Evolutionary conservation across 2,329 filamentous ascomycete species (phyloP).

Genomic region (Alternaria hordeiaustralica): DNA sequence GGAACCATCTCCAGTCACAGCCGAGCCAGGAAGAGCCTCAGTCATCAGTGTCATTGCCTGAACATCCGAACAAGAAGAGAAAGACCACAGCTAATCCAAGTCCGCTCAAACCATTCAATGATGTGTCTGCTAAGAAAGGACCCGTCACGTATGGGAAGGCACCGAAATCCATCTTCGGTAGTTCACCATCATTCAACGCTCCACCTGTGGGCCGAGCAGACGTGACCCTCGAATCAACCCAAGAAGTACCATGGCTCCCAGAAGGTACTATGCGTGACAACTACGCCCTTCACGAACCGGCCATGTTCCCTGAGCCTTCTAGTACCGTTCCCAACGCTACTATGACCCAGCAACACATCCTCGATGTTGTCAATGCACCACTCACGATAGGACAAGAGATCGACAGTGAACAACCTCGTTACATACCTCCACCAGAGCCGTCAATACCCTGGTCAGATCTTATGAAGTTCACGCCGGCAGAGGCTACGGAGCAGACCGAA

Average conservation of each 20-base stretch:
- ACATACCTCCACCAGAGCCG: conserved; percentile 32
- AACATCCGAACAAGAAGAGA: conserved; percentile 32
- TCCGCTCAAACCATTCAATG: neutral
- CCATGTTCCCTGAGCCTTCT: conserved; percentile 51
- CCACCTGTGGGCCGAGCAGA: neutral
- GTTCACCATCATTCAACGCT: conserved; percentile 2
- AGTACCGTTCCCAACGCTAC: conserved; percentile 53
- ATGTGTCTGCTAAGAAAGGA: neutral
- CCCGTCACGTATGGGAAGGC: conserved; percentile 18
- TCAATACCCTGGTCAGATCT: conserved; percentile 49
- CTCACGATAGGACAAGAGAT: conserved; percentile 30
- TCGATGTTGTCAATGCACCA: conserved; percentile 44
- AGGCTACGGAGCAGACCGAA: conserved; percentile 15
- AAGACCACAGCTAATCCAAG: conserved; percentile 21
- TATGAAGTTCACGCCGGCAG: conserved; percentile 30
- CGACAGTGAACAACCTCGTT: conserved; percentile 15
- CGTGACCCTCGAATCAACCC: neutral
- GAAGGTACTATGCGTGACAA: conserved; percentile 44
- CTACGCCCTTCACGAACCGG: conserved; percentile 50
- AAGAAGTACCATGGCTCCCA: conserved; percentile 25
- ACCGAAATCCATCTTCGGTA: conserved; percentile 8
- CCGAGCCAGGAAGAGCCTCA: conserved; percentile 17
- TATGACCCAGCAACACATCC: conserved; percentile 49
- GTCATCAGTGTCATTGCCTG: conserved; percentile 27
- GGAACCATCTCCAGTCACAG: conserved; percentile 30